Evolutionary conservation across 78 protist genomes (phyloP).

Genomic region (Mastigamoeba balamuthi): DNA sequence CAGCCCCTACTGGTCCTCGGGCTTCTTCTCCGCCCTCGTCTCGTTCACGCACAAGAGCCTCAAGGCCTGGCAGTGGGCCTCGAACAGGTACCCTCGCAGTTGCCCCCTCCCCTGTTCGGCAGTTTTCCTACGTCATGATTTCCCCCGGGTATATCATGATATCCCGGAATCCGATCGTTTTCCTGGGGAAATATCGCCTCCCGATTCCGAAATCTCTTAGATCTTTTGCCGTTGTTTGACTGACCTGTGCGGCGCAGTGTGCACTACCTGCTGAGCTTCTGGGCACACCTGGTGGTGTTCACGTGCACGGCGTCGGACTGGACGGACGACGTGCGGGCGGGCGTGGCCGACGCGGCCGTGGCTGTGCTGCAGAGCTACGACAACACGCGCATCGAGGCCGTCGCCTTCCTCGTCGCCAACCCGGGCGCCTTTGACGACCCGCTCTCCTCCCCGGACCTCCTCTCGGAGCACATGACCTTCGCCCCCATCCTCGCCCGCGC

Average conservation of each 20-base stretch:
- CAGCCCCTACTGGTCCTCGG: neutral
- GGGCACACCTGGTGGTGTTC: neutral
- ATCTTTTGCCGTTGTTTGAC: too few relatives aligned
- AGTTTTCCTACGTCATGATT: too few relatives aligned
- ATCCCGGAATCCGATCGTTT: too few relatives aligned
- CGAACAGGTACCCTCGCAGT: too few relatives aligned
- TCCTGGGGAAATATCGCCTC: too few relatives aligned
- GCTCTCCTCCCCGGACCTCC: neutral
- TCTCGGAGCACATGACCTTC: too few relatives aligned
- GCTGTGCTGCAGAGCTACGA: neutral
- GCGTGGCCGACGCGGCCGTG: neutral
- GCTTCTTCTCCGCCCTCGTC: neutral
- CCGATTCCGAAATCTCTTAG: too few relatives aligned
- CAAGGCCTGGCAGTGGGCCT: too few relatives aligned
- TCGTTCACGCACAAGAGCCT: neutral
- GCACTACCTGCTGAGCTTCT: neutral
- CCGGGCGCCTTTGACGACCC: neutral
- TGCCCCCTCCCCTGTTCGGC: too few relatives aligned
- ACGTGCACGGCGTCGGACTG: neutral
- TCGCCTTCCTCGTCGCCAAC: neutral
- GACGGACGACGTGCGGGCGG: neutral
- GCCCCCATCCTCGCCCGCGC: too few relatives aligned
- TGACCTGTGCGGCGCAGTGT: too few relatives aligned
- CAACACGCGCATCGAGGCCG: neutral
- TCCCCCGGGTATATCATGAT: too few relatives aligned